Conservation (phyloP, 2,329 filamentous ascomycete species). For the Trichoderma sp. region DNA sequence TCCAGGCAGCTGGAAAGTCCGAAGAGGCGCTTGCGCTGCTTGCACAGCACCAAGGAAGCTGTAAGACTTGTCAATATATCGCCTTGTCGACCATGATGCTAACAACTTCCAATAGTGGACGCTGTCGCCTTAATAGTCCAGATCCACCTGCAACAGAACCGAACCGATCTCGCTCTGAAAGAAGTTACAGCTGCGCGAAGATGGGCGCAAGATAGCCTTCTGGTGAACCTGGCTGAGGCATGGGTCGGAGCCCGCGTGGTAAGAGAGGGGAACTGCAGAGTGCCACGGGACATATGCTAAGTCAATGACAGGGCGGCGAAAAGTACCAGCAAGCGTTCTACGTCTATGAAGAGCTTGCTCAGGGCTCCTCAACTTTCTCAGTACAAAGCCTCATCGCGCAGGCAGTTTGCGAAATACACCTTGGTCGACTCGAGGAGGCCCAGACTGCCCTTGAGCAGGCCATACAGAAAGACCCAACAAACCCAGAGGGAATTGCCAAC, state of each 20-base stretch:
- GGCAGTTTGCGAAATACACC: constrained; percentile 85
- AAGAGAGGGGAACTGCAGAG: constrained; percentile 28
- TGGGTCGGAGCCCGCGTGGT: constrained; percentile 90
- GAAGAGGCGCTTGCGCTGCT: constrained; percentile 81
- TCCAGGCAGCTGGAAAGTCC: constrained; percentile 75
- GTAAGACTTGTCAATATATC: constrained; percentile 45
- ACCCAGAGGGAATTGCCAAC: constrained; percentile 77
- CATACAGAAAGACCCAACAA: constrained; percentile 66
- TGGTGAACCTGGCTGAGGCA: constrained; percentile 91
- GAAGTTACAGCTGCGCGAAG: constrained; percentile 81
- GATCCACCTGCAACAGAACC: constrained; percentile 88
- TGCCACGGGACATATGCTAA: constrained; percentile 26
- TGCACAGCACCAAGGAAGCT: constrained; percentile 78
- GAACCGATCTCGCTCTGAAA: constrained; percentile 84
- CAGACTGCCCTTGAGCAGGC: constrained; percentile 82
- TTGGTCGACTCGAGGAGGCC: constrained; percentile 84
- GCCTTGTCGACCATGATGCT: background rate
- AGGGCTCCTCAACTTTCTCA: constrained; percentile 76
- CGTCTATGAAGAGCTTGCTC: constrained; percentile 93
- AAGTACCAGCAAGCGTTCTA: constrained; percentile 97
- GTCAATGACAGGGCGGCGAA: constrained; percentile 69
- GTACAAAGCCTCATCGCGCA: constrained; percentile 76
- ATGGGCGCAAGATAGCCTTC: constrained; percentile 91
- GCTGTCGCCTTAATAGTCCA: constrained; percentile 86
- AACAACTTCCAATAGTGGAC: constrained; percentile 47